A percentile compares a stretch with the other conserved stretches of the same genome.
These are phyloP conservation scores for Paxillus ammoniavirescens DNA, from an alignment of 768 basidiomycete genomes.

Conservation along the genomic window DNA sequence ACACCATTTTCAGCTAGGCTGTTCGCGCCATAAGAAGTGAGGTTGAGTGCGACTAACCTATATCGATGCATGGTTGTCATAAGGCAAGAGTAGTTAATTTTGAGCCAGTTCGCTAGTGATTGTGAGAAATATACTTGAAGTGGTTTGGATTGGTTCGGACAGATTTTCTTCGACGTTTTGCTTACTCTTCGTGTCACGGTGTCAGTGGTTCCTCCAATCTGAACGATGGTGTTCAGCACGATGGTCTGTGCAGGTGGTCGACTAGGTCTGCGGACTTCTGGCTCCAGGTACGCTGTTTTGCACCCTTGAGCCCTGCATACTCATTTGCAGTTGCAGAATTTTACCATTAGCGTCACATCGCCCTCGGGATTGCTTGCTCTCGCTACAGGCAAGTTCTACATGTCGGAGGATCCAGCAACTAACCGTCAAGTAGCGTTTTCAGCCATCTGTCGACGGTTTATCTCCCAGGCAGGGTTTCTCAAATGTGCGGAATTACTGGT, in stretches of 20 bases:
- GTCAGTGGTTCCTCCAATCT: not conserved
- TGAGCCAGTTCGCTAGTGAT: conserved; percentile 16
- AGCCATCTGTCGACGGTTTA: conserved; percentile 1
- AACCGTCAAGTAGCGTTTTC: conserved; percentile 7
- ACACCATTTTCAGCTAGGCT: not conserved
- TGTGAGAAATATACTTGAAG: not conserved
- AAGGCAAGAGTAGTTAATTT: conserved; percentile 10
- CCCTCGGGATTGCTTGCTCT: conserved; percentile 9
- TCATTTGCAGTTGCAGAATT: conserved; percentile 18
- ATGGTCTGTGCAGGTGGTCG: conserved; percentile 21
- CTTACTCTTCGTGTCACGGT: not conserved
- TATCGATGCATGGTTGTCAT: conserved; percentile 20
- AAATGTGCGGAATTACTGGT: conserved; percentile 31
- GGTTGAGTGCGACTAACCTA: conserved; percentile 16
- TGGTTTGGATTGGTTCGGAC: conserved; percentile 16
- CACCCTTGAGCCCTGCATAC: not conserved
- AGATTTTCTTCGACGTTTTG: conserved; percentile 4
- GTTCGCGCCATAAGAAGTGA: too few species aligned
- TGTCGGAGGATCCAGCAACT: not conserved
- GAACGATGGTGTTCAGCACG: conserved; percentile 20
- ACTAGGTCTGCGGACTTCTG: conserved; percentile 19
- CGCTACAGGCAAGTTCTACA: conserved; percentile 15
- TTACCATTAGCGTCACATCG: conserved; percentile 9
- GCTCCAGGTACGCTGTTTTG: conserved; percentile 17
- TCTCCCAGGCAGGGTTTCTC: conserved; percentile 10